These are phyloP conservation scores for Annona cherimola DNA, from an alignment of 164 flowering plant genomes.

Conservation along the genomic window DNA sequence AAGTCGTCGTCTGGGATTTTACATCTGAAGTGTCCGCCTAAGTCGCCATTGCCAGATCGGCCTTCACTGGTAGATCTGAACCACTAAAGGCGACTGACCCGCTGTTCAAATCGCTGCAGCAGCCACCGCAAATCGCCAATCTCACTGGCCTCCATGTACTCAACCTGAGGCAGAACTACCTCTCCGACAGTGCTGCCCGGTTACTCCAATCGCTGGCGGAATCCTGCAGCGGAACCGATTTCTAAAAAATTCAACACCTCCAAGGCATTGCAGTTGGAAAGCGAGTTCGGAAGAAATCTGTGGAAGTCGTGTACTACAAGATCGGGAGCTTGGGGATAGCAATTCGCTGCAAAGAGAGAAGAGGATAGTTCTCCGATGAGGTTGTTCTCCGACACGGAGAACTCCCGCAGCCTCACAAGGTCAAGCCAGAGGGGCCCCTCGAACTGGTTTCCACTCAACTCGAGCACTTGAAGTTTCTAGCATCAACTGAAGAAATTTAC, in stretches of 20 bases:
- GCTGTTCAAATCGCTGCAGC: too few relatives aligned
- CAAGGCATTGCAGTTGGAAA: slow-evolving; percentile 49
- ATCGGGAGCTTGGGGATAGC: slow-evolving; percentile 49
- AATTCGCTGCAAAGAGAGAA: slow-evolving; percentile 33
- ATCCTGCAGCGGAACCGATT: slow-evolving; percentile 54
- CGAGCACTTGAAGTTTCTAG: slow-evolving; percentile 44
- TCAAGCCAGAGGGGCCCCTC: slow-evolving; percentile 53
- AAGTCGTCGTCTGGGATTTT: too few relatives aligned
- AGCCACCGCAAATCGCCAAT: too few relatives aligned
- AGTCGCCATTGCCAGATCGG: too few relatives aligned
- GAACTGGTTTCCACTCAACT: slow-evolving; percentile 59
- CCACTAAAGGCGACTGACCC: too few relatives aligned
- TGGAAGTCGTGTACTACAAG: slow-evolving; percentile 52
- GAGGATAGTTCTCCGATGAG: slow-evolving; percentile 37
- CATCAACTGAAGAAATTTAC: slow-evolving; percentile 44
- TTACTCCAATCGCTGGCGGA: slow-evolving; percentile 61
- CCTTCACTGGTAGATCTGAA: too few relatives aligned
- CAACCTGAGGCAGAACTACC: too few relatives aligned
- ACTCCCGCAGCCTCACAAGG: slow-evolving; percentile 34
- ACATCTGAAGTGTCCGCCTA: too few relatives aligned
- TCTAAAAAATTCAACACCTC: slow-evolving; percentile 44
- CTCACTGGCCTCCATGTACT: too few relatives aligned
- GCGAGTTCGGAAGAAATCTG: slow-evolving; percentile 42
- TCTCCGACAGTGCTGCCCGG: too few relatives aligned
- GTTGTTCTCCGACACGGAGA: slow-evolving; percentile 54